Base-by-base conservation (phyloP, 495 filamentous ascomycete species). In the Podospora appendiculata region DNA sequence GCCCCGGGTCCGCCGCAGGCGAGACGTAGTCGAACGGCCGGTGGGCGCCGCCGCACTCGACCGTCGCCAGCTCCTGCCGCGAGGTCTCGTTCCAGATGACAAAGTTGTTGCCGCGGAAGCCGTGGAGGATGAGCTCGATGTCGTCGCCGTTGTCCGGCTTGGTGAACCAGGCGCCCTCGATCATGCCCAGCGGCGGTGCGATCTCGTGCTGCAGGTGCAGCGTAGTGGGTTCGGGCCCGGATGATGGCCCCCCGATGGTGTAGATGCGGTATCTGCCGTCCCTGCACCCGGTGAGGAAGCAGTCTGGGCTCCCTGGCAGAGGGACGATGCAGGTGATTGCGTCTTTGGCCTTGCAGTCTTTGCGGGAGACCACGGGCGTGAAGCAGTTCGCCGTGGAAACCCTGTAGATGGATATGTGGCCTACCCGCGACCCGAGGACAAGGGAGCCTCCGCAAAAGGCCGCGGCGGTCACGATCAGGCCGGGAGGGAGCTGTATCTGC, bases 1-100 rank as follows among this genome's bases (percentile, higher is more conserved):
- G 64, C 11, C 62, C 70, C 13, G 64, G 58, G 34, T 57, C 52
- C 45, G 10, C 46, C 50, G 33, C 42, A 46, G 53, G 60, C 8
- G 79, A 80, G 13, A 80, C 74, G 57, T 79, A 82, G 5, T 75
- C 73, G 77, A 85, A 96, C 11, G 73, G 78, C 14, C 94, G 79
- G 56, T 95, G 89, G 0, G 79, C 80, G 18, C 92, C 92, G 14
- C 91, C 90, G 59, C 93, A 95, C 13, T 88, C 80, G 9, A 94
- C 73, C 1, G 69, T 73, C 44, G 84, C 77, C 6, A 90, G 62
- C 58, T 91, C 86, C 19, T 77, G 70, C 33, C 86, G 77, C 9
- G 66, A 70, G 0, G 79, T 79, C 50, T 86, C 85, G 62, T 94
- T 87, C 78, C 87, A 90, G 18, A 88, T 75, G 12, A 95, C 70